Conservation (phyloP, 1,284 basidiomycete genomes). For the Malassezia cuniculi region DNA sequence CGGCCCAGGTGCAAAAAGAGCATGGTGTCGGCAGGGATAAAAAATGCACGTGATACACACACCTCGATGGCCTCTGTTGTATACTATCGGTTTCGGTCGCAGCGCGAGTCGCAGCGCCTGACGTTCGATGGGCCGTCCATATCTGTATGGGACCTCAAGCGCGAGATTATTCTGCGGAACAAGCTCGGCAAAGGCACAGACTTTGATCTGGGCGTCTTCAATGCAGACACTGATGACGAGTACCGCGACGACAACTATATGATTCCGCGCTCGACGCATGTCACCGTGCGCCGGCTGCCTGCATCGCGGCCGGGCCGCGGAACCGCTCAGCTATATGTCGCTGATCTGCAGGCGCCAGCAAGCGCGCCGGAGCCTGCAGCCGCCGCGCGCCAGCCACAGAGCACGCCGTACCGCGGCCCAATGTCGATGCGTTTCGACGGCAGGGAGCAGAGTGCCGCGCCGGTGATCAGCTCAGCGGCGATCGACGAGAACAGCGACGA, state of each 20-base stretch:
- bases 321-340: slow-evolving; percentile 73
- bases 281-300: slow-evolving; percentile 80
- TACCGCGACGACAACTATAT: slow-evolving; percentile 80
- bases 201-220: slow-evolving; percentile 77
- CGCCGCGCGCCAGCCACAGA: slow-evolving; percentile 1
- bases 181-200: slow-evolving; percentile 91
- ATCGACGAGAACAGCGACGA: slow-evolving; percentile 20
- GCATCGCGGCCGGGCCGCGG: slow-evolving; percentile 75
- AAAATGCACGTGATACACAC: slow-evolving; percentile 24
- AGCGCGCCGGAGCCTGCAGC: slow-evolving; percentile 13
- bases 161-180: slow-evolving; percentile 91
- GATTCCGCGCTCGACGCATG: slow-evolving; percentile 84
- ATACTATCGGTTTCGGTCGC: slow-evolving; percentile 95
- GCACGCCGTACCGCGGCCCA: slow-evolving; percentile 23
- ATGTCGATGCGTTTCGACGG: slow-evolving; percentile 84
- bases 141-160: slow-evolving; percentile 96
- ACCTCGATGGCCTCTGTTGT: slow-evolving; percentile 52
- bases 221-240: slow-evolving; percentile 50
- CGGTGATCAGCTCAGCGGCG: not conserved
- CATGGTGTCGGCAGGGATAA: too few species aligned
- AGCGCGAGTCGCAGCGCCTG: slow-evolving; percentile 82
- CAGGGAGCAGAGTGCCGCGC: slow-evolving; percentile 52
- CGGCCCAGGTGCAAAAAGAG: too few species aligned
- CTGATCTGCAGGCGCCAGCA: slow-evolving; percentile 43
- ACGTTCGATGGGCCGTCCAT: slow-evolving; percentile 97